Base-by-base conservation (phyloP, 257 asterid species). In the Nemophila menziesii region DNA sequence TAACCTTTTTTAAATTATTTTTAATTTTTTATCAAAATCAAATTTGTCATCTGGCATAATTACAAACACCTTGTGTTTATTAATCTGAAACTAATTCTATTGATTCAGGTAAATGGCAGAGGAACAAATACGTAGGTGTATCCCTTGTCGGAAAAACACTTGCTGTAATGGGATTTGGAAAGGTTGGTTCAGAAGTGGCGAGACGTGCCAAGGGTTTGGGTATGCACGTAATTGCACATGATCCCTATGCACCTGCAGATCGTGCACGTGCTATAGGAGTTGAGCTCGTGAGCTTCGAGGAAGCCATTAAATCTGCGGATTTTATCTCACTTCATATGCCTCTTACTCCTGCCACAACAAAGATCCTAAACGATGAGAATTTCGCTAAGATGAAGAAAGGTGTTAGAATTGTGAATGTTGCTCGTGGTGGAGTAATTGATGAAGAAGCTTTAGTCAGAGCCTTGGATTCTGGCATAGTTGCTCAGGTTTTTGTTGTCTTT, bases 391-490 rank as follows among this genome's bases (percentile, higher is more conserved):
- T 87, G 97, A 87, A 87, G 69, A 83, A 70, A 55, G 97, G 97
- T 10, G 97, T 77, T 19, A 61, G 97, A 52, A 75, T 87, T 12
- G 63, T 87, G 33, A 87, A 87, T 54, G 95, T 87, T 62, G 97
- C 97, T 40, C 97, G 97, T 56, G 95, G 97, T 8, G 95, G 95
- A 22, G 95, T 87, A 51, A 87, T 87, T 63, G 97, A 87, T 60
- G 97, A 87, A 70, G 97, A 83, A 16, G 97, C 97, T 26, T 56
- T 83, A 48, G 77, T 87, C 53, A 78, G 46, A 65, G 97, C 97
- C 43, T 71, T 87, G 54, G 92, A 87, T 71, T 63, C 89, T 18
- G 95, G 95, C 65, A 80, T 75, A 34, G 95, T 83, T 20, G 95
- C 97, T 24, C 95, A 87, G 96, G 96, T 82, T 49, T 46, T 34